These are phyloP conservation scores for Pythium monospermum DNA, from an alignment of 352 stramenopile species.

Conservation along the genomic window DNA sequence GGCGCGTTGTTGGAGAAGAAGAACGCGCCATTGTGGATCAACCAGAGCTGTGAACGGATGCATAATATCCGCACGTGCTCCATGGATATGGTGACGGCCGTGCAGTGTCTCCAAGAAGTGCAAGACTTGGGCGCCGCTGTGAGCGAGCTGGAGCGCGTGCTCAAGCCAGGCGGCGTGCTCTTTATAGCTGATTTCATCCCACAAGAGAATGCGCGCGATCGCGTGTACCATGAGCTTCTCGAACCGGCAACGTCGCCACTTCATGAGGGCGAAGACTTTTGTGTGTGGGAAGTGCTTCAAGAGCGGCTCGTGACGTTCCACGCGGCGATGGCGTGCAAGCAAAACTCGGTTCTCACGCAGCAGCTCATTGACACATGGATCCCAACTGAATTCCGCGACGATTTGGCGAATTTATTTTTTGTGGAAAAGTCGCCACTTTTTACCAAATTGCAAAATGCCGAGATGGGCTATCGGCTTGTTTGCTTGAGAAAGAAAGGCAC, in stretches of 20 bases:
- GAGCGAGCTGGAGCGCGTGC: slow-evolving; percentile 50
- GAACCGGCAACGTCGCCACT: slow-evolving; percentile 12
- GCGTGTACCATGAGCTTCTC: slow-evolving; percentile 20
- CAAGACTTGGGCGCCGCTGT: slow-evolving; percentile 35
- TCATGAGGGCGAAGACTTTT: not conserved
- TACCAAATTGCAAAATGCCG: slow-evolving; percentile 12
- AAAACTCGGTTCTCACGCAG: slow-evolving; percentile 19
- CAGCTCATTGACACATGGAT: slow-evolving; percentile 16
- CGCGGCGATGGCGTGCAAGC: slow-evolving; percentile 21
- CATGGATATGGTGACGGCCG: slow-evolving; percentile 44
- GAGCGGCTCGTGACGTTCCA: slow-evolving; percentile 24
- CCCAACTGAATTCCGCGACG: slow-evolving; percentile 18
- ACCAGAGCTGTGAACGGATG: slow-evolving; percentile 67
- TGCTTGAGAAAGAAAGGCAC: slow-evolving; percentile 20
- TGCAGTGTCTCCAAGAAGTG: slow-evolving; percentile 71
- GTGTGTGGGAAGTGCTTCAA: slow-evolving; percentile 19
- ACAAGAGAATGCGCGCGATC: slow-evolving; percentile 18
- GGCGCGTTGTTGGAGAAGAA: slow-evolving; percentile 13
- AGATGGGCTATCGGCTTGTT: slow-evolving; percentile 26
- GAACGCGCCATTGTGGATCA: slow-evolving; percentile 43
- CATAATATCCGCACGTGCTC: slow-evolving; percentile 41
- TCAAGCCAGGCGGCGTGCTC: slow-evolving; percentile 52
- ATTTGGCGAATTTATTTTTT: slow-evolving; percentile 26
- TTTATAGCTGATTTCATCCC: slow-evolving; percentile 72
- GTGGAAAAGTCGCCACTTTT: slow-evolving; percentile 22